Evolutionary conservation across 441 rosid genomes (phyloP).

Genomic region (Arabidopsis lyrata): DNA sequence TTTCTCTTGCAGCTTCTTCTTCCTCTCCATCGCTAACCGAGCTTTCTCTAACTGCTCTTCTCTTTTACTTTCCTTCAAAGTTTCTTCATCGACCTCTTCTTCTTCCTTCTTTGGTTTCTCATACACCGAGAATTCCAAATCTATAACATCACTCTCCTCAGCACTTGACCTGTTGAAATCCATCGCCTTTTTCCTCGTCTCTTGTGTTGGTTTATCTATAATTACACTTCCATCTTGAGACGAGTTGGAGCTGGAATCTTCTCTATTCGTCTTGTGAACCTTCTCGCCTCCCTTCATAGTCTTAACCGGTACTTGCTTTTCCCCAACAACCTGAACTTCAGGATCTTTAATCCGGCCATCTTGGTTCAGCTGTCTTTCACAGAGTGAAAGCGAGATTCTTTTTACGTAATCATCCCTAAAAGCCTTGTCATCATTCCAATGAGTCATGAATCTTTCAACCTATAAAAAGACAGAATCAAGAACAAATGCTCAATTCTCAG

Average conservation of each 20-base stretch:
- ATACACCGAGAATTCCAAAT: conserved; percentile 50
- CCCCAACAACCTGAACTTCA: conserved; percentile 53
- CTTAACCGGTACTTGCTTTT: conserved; percentile 30
- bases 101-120: conserved; percentile 49
- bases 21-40: conserved; percentile 90
- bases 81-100: conserved; percentile 62
- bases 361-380: conserved; percentile 66
- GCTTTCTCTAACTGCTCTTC: conserved; percentile 91
- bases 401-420: conserved; percentile 67
- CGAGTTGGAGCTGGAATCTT: conserved; percentile 39
- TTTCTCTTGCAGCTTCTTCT: conserved; percentile 92
- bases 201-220: conserved; percentile 55
- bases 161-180: conserved; percentile 45
- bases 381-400: conserved; percentile 70
- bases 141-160: conserved; percentile 48
- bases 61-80: conserved; percentile 82
- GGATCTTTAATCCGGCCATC: conserved; percentile 90
- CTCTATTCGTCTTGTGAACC: conserved; percentile 30
- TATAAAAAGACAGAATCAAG: conserved; percentile 40
- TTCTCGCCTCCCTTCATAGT: conserved; percentile 46
- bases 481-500: conserved; percentile 19
- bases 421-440: conserved; percentile 57
- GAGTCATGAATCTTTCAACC: conserved; percentile 79
- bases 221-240: conserved; percentile 48
- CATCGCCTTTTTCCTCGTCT: conserved; percentile 41